A percentile compares a stretch with the other conserved stretches of the same genome.
Evolutionary conservation across 108 stramenopile genomes (phyloP).

Genomic region (Skeletonema marinoi): DNA sequence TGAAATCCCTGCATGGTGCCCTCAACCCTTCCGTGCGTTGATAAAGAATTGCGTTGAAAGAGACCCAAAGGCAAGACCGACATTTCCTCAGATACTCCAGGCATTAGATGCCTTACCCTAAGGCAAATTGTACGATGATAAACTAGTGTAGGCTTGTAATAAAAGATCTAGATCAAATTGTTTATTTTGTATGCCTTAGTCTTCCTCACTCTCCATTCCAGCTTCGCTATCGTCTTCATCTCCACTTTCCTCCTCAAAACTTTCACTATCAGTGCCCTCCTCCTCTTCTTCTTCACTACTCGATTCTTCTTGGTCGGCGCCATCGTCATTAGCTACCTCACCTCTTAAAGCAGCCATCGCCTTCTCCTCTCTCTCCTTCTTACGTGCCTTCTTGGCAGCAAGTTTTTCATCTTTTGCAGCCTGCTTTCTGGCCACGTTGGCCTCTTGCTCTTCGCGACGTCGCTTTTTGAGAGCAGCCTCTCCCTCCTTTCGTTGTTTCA

Average conservation of each 20-base stretch:
- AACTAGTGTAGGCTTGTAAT: not conserved
- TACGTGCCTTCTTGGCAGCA: constrained; percentile 66
- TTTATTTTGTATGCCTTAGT: not conserved
- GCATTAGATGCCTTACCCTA: constrained; percentile 71
- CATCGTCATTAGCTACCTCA: constrained; percentile 26
- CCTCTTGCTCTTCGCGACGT: constrained; percentile 82
- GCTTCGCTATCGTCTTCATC: constrained; percentile 13
- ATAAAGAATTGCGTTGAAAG: constrained; percentile 76
- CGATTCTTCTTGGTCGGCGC: constrained; percentile 28
- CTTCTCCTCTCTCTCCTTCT: constrained; percentile 71
- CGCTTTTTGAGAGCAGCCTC: constrained; percentile 71
- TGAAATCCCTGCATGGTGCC: constrained; percentile 86
- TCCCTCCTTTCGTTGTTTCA: constrained; percentile 66
- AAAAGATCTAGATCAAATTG: not conserved
- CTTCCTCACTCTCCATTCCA: constrained; percentile 20
- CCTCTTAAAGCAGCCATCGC: constrained; percentile 78
- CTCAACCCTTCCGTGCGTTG: constrained; percentile 66
- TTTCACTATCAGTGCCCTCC: constrained; percentile 9
- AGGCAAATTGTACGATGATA: not conserved
- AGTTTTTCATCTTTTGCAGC: constrained; percentile 77
- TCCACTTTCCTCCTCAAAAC: not conserved
- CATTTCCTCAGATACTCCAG: constrained; percentile 70
- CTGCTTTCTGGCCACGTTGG: constrained; percentile 81
- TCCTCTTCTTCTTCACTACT: constrained; percentile 47
- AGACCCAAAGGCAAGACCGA: constrained; percentile 68